Evolutionary conservation across 1,139 yeast species (phyloP).

Genomic region (Yamadazyma epiphylla): DNA sequence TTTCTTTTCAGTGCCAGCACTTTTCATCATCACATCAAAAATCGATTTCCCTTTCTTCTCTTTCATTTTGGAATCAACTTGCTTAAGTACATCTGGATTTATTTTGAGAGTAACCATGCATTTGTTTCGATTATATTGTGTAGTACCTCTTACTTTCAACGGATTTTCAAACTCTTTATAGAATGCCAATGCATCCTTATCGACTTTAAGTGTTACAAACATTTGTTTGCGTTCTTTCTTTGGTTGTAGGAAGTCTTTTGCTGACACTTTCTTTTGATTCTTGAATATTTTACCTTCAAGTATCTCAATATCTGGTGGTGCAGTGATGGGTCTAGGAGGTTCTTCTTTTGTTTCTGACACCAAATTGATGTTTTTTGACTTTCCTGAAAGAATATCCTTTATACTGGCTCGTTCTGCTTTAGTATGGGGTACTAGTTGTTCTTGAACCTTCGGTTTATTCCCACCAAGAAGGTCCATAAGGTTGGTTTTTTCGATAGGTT

Average conservation of each 20-base stretch:
- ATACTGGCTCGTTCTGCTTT: too few relatives aligned
- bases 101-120: slow-evolving; percentile 16
- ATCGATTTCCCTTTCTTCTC: slow-evolving; percentile 9
- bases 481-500: too few relatives aligned
- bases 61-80: slow-evolving; percentile 4
- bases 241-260: slow-evolving; percentile 16
- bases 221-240: slow-evolving; percentile 12
- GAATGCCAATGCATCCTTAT: slow-evolving; percentile 20
- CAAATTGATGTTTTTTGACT: too few relatives aligned
- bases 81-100: slow-evolving; percentile 9
- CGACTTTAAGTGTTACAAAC: slow-evolving; percentile 25
- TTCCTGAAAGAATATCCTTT: neutral
- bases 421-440: too few relatives aligned
- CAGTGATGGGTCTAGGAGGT: too few relatives aligned
- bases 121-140: slow-evolving; percentile 5
- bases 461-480: too few relatives aligned
- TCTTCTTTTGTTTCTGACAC: too few relatives aligned
- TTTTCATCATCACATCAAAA: slow-evolving; percentile 24
- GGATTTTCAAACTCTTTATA: slow-evolving; percentile 29
- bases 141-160: slow-evolving; percentile 20
- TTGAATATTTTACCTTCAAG: slow-evolving; percentile 19
- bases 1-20: slow-evolving; percentile 17
- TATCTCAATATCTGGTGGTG: too few relatives aligned
- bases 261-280: slow-evolving; percentile 21
- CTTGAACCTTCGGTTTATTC: too few relatives aligned